Base-by-base conservation (phyloP, 306 rosid species). In the Glycine soja region DNA sequence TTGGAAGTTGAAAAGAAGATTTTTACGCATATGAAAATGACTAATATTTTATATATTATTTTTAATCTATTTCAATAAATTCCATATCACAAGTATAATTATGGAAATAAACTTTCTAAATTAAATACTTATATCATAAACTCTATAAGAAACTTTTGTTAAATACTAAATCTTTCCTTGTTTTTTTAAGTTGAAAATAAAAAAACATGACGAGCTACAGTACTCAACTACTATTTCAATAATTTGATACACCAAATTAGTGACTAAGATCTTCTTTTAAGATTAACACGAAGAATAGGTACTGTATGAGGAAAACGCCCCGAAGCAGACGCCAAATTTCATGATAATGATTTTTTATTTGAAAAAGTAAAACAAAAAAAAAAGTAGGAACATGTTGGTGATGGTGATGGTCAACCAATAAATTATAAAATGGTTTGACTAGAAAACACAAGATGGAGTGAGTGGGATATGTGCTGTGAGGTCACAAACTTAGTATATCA, bases 391-490 rank as follows among this genome's bases (percentile, higher is more conserved):
- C 19, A 58, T 34, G 45, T 15, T 47, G 30, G 30, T 24, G 30
- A 0, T 24, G 57, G 10, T 18, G 78, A 80, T 48, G 53, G 72
- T 59, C 53, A 48, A 2, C 34, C 19, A 50, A 61, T 6, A 80
- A 71, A 71, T 47, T 36, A 71, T 59, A 70, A n/a, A 80, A 15
- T 59, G 72, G 63, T 58, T 8, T 42, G 66, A 78, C 10, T 11
- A 24, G 30, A 52, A 8, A 67, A 47, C 48, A 38, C 10, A 12
- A 13, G 8, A 58, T 4, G 52, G 42, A 4, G 5, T 1, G 42
- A 63, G 65, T 72, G 66, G 69, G 45, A 38, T 54, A 30, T 82
- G 80, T 19, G 66, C 59, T 47, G 63, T 52, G 83, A 15, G 53
- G 43, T 45, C 47, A 50, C 69, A 45, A 74, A 45, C 7, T 11